Percentiles rank a stretch among this genome's conserved stretches.
Evolutionary conservation across 176 grass and related monocot species (phyloP).

Genomic region (Cymbopogon citratus): DNA sequence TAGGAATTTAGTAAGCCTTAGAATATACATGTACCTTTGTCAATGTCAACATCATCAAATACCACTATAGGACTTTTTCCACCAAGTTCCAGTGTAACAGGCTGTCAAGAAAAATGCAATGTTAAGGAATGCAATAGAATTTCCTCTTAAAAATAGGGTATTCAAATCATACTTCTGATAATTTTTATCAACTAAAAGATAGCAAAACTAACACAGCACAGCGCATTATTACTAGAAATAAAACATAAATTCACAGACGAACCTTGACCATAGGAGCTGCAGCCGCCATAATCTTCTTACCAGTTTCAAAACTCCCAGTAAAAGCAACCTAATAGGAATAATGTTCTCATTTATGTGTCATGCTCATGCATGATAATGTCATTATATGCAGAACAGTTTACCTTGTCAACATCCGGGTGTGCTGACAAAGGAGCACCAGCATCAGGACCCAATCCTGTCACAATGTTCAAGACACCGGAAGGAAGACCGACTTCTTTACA

Average conservation of each 20-base stretch:
- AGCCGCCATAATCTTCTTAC: slow-evolving; percentile 84
- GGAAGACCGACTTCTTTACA: slow-evolving; percentile 92
- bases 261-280: slow-evolving; percentile 90
- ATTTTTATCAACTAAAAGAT: not conserved
- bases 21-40: slow-evolving; percentile 60
- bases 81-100: slow-evolving; percentile 95
- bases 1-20: not conserved
- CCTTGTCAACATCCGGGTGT: slow-evolving; percentile 89
- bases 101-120: slow-evolving; percentile 54
- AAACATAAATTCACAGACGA: not conserved
- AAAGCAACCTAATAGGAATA: slow-evolving; percentile 66
- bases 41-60: slow-evolving; percentile 97
- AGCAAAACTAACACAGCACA: not conserved
- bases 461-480: slow-evolving; percentile 79
- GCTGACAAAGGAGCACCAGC: slow-evolving; percentile 94
- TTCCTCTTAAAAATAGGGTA: not conserved
- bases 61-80: slow-evolving; percentile 98
- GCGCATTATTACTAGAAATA: not conserved
- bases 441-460: slow-evolving; percentile 90
- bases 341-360: not conserved
- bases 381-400: slow-evolving; percentile 17
- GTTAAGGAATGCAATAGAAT: not conserved
- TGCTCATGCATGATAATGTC: not conserved
- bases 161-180: slow-evolving; percentile 8
- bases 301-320: slow-evolving; percentile 89